Percentiles rank a stretch among this genome's conserved stretches.
Evolutionary conservation across 768 basidiomycete genomes (phyloP).

Genomic region (Cyclocybe cylindracea): DNA sequence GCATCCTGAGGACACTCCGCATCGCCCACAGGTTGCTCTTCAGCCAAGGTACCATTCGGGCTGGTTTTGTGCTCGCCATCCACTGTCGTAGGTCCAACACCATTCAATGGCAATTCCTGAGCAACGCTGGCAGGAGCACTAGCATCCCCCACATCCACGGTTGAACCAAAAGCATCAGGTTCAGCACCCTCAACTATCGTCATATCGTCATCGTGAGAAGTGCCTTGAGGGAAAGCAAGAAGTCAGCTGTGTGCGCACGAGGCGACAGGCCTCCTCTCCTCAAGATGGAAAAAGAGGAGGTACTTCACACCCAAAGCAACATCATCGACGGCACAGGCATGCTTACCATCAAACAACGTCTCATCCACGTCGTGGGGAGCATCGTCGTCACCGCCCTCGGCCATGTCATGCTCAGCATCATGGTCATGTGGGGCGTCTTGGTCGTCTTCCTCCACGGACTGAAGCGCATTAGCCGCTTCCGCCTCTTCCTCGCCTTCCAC

Average conservation of each 20-base stretch:
- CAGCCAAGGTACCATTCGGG: too few relatives aligned
- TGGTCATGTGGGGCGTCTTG: conserved; percentile 45
- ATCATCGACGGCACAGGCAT: conserved; percentile 32
- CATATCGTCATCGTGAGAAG: conserved; percentile 44
- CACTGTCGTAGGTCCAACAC: too few relatives aligned
- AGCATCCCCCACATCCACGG: conserved; percentile 2
- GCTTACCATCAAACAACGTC: conserved; percentile 55
- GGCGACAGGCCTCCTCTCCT: conserved; percentile 41
- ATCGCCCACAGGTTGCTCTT: too few relatives aligned
- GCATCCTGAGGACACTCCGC: background rate
- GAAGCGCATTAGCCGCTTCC: conserved; percentile 42
- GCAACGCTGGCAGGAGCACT: background rate
- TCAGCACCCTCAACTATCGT: conserved; percentile 30
- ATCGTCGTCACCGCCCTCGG: conserved; percentile 24
- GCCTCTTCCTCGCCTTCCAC: conserved; percentile 67
- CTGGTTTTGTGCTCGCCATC: too few relatives aligned
- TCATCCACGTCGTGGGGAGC: conserved; percentile 28
- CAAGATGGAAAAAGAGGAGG: conserved; percentile 31
- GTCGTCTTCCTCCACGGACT: conserved; percentile 45
- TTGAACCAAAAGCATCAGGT: conserved; percentile 14
- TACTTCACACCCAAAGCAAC: conserved; percentile 47
- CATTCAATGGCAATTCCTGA: background rate
- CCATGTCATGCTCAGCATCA: conserved; percentile 34
- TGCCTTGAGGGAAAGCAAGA: conserved; percentile 50
- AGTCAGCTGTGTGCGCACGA: conserved; percentile 64